A percentile compares a stretch with the other conserved stretches of the same genome.
Conservation (phyloP, 225 moss, liverwort and hornwort genomes). For the Sphagnum contortum region DNA sequence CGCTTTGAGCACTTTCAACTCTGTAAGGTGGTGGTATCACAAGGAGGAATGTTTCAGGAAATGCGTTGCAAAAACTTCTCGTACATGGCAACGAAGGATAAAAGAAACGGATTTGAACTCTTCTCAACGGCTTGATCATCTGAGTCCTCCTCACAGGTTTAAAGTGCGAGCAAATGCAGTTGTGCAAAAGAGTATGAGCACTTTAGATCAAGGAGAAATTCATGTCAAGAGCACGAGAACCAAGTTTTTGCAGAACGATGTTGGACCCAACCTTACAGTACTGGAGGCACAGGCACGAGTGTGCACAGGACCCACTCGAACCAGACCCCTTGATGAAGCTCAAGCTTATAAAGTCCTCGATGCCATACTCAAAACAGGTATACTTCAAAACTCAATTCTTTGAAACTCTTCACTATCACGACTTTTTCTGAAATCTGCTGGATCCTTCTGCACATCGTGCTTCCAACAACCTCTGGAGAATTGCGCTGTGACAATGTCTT, state of each 20-base stretch:
- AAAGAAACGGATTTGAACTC: no score
- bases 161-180: constrained; percentile 8
- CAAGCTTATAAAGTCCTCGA: constrained; percentile 57
- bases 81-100: no score
- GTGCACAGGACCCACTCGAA: constrained; percentile 78
- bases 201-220: constrained; percentile 8
- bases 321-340: constrained; percentile 60
- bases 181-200: constrained; percentile 16
- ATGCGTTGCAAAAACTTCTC: no score
- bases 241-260: constrained; percentile 31
- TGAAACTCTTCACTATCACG: not conserved
- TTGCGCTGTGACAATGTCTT: no score
- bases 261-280: constrained; percentile 59
- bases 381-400: not conserved
- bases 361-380: constrained; percentile 70
- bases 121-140: no score
- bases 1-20: no score
- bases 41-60: no score
- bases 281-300: constrained; percentile 68
- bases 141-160: constrained; percentile 1
- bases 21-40: no score
- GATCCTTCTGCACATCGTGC: not conserved
- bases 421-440: not conserved
- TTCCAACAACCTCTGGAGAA: not conserved
- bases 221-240: constrained; percentile 1